A percentile compares a stretch with the other conserved stretches of the same genome.
Conservation (phyloP, 2,329 filamentous ascomycete species). For the Aspergillus viridinutans region DNA sequence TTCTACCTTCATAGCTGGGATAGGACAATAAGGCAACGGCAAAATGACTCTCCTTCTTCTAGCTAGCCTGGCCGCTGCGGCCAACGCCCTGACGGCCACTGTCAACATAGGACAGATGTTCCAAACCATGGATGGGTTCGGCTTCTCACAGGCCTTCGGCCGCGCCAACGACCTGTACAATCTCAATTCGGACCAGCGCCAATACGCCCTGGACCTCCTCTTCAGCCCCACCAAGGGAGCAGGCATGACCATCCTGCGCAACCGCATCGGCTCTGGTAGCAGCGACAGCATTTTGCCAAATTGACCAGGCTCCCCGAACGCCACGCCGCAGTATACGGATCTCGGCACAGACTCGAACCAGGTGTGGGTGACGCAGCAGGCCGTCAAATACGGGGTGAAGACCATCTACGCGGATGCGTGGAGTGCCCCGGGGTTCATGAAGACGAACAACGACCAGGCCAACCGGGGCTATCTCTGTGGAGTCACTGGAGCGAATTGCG, state of each 20-base stretch:
- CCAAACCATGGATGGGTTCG: conserved; percentile 47
- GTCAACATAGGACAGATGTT: conserved; percentile 18
- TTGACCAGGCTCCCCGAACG: conserved; percentile 4
- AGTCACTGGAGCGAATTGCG: conserved; percentile 37
- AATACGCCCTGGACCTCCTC: conserved; percentile 38
- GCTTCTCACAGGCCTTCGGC: conserved; percentile 48
- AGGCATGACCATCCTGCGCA: conserved; percentile 50
- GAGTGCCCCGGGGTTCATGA: conserved; percentile 51
- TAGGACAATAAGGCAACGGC: not conserved
- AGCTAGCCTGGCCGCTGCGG: not conserved
- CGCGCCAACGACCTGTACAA: conserved; percentile 41
- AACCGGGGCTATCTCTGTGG: conserved; percentile 11
- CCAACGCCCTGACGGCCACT: not conserved
- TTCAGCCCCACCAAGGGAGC: conserved; percentile 46
- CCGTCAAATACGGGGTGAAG: conserved; percentile 42
- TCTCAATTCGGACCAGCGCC: conserved; percentile 23
- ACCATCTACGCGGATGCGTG: conserved; percentile 49
- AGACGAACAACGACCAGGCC: conserved; percentile 46
- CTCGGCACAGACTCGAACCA: not conserved
- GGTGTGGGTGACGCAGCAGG: conserved; percentile 49
- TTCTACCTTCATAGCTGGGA: no score
- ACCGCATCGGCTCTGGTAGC: conserved; percentile 44
- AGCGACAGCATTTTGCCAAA: conserved; percentile 26
- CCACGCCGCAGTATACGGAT: conserved; percentile 36
- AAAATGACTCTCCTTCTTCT: not conserved